These are phyloP conservation scores for Francoa sonchifolia DNA, from an alignment of 441 rosid species.

Conservation along the genomic window DNA sequence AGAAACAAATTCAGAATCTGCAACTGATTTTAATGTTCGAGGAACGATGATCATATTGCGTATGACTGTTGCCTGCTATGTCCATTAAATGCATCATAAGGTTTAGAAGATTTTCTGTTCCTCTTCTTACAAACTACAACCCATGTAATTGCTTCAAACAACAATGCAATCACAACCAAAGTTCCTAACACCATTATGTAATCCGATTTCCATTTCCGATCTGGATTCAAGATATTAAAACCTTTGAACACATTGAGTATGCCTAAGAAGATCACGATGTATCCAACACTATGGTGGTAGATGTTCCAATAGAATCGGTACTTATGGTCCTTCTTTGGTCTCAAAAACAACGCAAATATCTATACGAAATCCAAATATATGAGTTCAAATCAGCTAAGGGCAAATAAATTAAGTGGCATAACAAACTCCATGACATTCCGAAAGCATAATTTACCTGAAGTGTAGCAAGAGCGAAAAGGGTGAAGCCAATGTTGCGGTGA, in stretches of 20 bases:
- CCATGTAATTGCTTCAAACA: constrained; percentile 50
- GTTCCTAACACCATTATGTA: constrained; percentile 24
- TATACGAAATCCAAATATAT: not conserved
- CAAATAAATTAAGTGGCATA: not conserved
- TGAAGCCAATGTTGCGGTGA: constrained; percentile 43
- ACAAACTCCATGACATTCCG: not conserved
- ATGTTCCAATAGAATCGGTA: constrained; percentile 45
- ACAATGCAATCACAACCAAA: constrained; percentile 32
- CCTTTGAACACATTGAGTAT: constrained; percentile 51
- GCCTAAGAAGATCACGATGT: constrained; percentile 31
- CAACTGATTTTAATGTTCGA: too few species aligned
- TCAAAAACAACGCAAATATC: constrained; percentile 46
- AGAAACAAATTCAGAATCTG: constrained; percentile 9
- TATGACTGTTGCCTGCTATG: constrained; percentile 22
- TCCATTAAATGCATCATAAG: constrained; percentile 30
- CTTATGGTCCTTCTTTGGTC: constrained; percentile 61
- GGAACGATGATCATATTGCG: constrained; percentile 14
- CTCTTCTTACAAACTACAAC: constrained; percentile 33
- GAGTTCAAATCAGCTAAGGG: not conserved
- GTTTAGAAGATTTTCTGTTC: constrained; percentile 32
- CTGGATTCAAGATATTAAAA: constrained; percentile 30
- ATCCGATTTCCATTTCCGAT: constrained; percentile 29
- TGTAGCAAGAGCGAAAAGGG: constrained; percentile 39
- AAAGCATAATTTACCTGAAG: constrained; percentile 29
- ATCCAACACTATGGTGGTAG: constrained; percentile 52